These are phyloP conservation scores for Penicillium sp. DNA, from an alignment of 2,329 filamentous ascomycete genomes.

Conservation along the genomic window DNA sequence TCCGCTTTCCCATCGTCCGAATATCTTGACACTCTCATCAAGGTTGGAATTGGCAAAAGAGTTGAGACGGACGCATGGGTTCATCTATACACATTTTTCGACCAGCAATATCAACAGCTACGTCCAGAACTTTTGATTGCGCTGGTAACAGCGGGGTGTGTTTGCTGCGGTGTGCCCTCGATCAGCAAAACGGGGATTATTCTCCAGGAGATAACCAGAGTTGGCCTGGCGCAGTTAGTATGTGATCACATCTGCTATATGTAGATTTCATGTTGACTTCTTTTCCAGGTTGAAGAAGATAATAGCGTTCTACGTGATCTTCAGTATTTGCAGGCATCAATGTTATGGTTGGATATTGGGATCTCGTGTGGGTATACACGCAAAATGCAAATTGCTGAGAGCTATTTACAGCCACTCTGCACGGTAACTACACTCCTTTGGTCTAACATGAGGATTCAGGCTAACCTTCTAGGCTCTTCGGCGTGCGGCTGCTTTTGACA, in stretches of 20 bases:
- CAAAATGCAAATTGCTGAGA: slow-evolving; percentile 18
- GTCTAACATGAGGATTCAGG: neutral
- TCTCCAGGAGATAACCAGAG: slow-evolving; percentile 16
- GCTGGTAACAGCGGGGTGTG: slow-evolving; percentile 14
- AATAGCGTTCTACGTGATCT: slow-evolving; percentile 17
- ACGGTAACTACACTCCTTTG: slow-evolving; percentile 1
- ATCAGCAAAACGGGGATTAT: slow-evolving; percentile 17
- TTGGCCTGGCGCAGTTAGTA: slow-evolving; percentile 10
- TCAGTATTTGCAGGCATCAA: slow-evolving; percentile 15
- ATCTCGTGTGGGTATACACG: slow-evolving; percentile 14
- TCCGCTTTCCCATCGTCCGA: slow-evolving; percentile 15
- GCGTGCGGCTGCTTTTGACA: slow-evolving; percentile 11
- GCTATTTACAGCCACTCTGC: slow-evolving; percentile 15
- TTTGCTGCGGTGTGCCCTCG: slow-evolving; percentile 15
- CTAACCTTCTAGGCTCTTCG: slow-evolving; percentile 10
- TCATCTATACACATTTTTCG: slow-evolving; percentile 15
- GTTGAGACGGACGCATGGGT: slow-evolving; percentile 17
- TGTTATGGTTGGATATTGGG: slow-evolving; percentile 18
- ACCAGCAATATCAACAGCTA: slow-evolving; percentile 10
- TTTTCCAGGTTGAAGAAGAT: slow-evolving; percentile 14
- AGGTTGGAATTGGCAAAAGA: slow-evolving; percentile 16
- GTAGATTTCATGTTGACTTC: neutral
- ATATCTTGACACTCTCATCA: slow-evolving; percentile 19
- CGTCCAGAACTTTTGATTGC: slow-evolving; percentile 11
- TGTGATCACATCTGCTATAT: neutral